Evolutionary conservation across 192 early-diverging fungal species (phyloP).

Genomic region (Linnemannia elongata): DNA sequence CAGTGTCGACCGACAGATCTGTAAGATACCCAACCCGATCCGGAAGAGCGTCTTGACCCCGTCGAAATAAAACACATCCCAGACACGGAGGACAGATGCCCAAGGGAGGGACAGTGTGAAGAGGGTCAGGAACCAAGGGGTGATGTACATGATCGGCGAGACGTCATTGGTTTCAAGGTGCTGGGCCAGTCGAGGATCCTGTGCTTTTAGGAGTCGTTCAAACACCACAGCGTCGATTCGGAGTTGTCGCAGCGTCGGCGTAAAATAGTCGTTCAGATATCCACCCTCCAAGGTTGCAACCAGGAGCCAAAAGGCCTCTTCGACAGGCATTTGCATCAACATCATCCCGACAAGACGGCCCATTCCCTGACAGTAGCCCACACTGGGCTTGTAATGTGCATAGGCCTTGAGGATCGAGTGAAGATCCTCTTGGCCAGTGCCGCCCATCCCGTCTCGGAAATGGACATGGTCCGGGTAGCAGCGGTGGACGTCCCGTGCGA

Average conservation of each 20-base stretch:
- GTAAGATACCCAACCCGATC: conserved; percentile 82
- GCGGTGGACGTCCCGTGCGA: conserved; percentile 90
- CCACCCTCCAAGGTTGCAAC: conserved; percentile 75
- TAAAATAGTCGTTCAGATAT: conserved; percentile 84
- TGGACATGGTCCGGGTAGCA: conserved; percentile 92
- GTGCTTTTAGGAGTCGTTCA: conserved; percentile 77
- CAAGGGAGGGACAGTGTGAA: conserved; percentile 92
- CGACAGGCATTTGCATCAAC: conserved; percentile 87
- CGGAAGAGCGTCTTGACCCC: conserved; percentile 89
- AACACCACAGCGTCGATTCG: conserved; percentile 87
- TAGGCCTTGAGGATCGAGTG: conserved; percentile 87
- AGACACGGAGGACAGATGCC: conserved; percentile 88
- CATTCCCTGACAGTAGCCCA: conserved; percentile 99
- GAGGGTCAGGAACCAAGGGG: conserved; percentile 94
- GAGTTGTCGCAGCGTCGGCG: conserved; percentile 77
- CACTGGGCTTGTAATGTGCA: conserved; percentile 84
- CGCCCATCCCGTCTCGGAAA: conserved; percentile 75
- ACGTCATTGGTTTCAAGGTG: conserved; percentile 84
- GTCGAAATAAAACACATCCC: conserved; percentile 94
- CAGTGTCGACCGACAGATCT: conserved; percentile 71
- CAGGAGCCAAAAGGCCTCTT: conserved; percentile 93
- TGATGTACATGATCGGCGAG: conserved; percentile 89
- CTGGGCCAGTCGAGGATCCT: conserved; percentile 72
- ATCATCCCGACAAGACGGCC: conserved; percentile 92
- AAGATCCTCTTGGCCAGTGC: conserved; percentile 83